Conservation (phyloP, 768 basidiomycete genomes). For the Kwoniella dendrophila region DNA sequence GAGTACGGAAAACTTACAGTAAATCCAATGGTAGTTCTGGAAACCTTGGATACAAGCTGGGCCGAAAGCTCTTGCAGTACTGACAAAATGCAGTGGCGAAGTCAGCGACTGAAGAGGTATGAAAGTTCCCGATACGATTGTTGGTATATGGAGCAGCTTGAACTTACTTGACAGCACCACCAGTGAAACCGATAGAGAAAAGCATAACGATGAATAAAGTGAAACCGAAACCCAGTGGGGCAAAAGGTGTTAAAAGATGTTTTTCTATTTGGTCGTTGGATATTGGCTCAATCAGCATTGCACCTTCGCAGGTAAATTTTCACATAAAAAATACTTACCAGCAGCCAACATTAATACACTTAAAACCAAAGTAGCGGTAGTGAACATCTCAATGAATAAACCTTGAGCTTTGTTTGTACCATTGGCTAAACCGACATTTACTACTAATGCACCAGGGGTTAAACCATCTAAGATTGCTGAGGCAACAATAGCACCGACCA, state of each 20-base stretch:
- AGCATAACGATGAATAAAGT: slow-evolving; percentile 49
- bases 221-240: slow-evolving; percentile 50
- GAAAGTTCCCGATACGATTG: no score
- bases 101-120: no score
- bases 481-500: slow-evolving; percentile 47
- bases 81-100: no score
- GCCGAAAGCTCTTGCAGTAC: slow-evolving; percentile 53
- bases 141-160: no score
- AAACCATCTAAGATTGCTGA: slow-evolving; percentile 49
- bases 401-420: slow-evolving; percentile 46
- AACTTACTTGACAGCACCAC: slow-evolving; percentile 54
- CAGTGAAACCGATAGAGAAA: slow-evolving; percentile 49
- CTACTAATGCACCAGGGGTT: slow-evolving; percentile 42
- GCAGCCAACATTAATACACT: slow-evolving; percentile 54
- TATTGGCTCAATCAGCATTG: no score
- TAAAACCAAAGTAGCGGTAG: slow-evolving; percentile 45
- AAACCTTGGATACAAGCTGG: slow-evolving; percentile 50
- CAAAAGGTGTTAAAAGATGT: slow-evolving; percentile 44
- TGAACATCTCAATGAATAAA: slow-evolving; percentile 55
- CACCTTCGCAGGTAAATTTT: no score
- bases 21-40: slow-evolving; percentile 49
- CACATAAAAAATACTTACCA: slow-evolving; percentile 25
- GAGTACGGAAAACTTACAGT: no score
- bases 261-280: slow-evolving; percentile 37
- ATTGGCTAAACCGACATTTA: slow-evolving; percentile 33